Conservation (phyloP, 257 asterid genomes). For the Solanum neorickii region DNA sequence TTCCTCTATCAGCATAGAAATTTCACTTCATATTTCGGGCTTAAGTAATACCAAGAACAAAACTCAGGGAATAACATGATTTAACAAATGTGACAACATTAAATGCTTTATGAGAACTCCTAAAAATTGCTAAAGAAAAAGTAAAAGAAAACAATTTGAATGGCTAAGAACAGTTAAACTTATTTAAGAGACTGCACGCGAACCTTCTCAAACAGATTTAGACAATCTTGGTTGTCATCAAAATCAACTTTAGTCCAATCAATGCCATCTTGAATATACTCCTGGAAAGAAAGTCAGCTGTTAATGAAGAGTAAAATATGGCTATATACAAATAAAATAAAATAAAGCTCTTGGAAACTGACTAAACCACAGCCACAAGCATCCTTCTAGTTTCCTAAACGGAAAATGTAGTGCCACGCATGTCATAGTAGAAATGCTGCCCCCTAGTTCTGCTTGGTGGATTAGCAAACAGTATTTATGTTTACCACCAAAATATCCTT, state of each 20-base stretch:
- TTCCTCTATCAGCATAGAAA: not conserved
- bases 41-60: not conserved
- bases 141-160: not conserved
- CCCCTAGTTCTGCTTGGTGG: not conserved
- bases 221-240: slow-evolving; percentile 97
- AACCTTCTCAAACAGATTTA: slow-evolving; percentile 95
- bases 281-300: slow-evolving; percentile 37
- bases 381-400: not conserved
- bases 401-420: not conserved
- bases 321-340: not conserved
- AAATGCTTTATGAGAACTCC: not conserved
- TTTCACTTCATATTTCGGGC: not conserved
- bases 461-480: not conserved
- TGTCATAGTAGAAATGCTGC: not conserved
- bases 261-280: slow-evolving; percentile 94
- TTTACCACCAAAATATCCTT: not conserved
- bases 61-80: not conserved
- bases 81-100: not conserved
- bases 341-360: slow-evolving; percentile 1
- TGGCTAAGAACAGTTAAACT: not conserved
- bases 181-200: not conserved
- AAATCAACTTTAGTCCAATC: slow-evolving; percentile 97
- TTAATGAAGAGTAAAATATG: not conserved
- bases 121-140: not conserved
- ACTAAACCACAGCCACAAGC: not conserved